Evolutionary conservation across 192 early-diverging fungal genomes (phyloP), one percentile per base, ranked within the genome.

Genomic region (Dispira simplex): DNA sequence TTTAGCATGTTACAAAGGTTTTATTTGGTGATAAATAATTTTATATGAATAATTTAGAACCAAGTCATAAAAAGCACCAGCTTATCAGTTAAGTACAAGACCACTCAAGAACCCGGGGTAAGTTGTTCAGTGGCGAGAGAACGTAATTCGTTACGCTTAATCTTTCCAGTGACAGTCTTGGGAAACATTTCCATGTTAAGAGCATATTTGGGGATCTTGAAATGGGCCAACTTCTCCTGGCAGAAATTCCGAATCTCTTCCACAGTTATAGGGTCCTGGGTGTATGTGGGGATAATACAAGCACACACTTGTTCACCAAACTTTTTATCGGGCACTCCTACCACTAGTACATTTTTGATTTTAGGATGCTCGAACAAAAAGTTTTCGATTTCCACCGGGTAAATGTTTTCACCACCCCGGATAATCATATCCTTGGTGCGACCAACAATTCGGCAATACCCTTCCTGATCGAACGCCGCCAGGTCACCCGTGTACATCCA

Each of bases 401-500:
- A 65, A 32, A 79, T 75, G 52, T 79, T 79, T 67, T 79, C 77
- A 39, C 77, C 77, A 46, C 77, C 77, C 3, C 77, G 72, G 53
- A 75, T 78, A 59, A 78, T 72, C 69, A 71, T 23, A 21, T 79
- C 78, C 66, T 79, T 79, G 57, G 74, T 71, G 12, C 78, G 72
- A 2, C 78, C 78, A 20, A 75, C 75, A 62, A 79, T 77, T 8
- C 57, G 67, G 46, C 71, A 71, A 51, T 74, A 75, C 16, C 78
- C 78, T 23, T 70, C 67, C 9, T 69, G 68, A 63, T 77, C 75
- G 28, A 79, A 59, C 1, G 71, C 46, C 3, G 73, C 78, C 11
- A 72, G 64, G 44, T 79, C 78, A 4, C 78, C 77, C 4, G 75
- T 73, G 52, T 77, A 75, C 72, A 79, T 75, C 68, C 70, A 79